Base-by-base conservation (phyloP, 129 eudicot genomes). In the Dittrichia graveolens region DNA sequence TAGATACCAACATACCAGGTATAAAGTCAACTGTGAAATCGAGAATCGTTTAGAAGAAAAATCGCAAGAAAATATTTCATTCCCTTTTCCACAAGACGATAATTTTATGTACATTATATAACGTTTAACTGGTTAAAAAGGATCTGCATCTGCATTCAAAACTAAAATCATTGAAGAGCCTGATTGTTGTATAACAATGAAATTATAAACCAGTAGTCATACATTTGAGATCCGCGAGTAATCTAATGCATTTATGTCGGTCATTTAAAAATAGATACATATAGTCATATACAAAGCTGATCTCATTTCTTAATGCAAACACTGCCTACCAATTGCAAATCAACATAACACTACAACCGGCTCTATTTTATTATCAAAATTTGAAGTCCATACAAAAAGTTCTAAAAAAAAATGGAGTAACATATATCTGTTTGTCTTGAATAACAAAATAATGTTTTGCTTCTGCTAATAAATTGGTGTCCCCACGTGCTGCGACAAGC, bases 341-440 rank as follows among this genome's bases (percentile, higher is more conserved):
- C 47, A 15, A 35, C 11, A 16, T 42, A 52, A 52, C 38, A 15
- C 65, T 60, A 60, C 6, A 31, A 13, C 12, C 3, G 35, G 31
- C 71, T 39, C 50, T 18, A 74, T 50, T 6, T 62, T 62, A n/a
- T 39, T 18, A 5, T 39, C 4, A 16, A 39, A 62, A 37, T 50
- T 6, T 41, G 0, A 38, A 12, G 43, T 65, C 37, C 3, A 59
- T 52, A 50, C 54, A 45, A 53, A 16, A 14, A 19, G 19, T 8
- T 7, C 43, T 43, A 16, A 42, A 5, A 6, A 12, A 61, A 48
- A 11, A 73, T 45, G 44, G 5, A 14, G 9, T 63, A 65, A 65
- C 65, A 75, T 55, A 45, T 47, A 15, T 24, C 38, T 45, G 55
- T 60, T 42, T 18, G 12, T 64, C 8, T 64, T 65, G 35, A 8